These are phyloP conservation scores for Ogataea degrootiae DNA, from an alignment of 805 yeast species.

Conservation along the genomic window DNA sequence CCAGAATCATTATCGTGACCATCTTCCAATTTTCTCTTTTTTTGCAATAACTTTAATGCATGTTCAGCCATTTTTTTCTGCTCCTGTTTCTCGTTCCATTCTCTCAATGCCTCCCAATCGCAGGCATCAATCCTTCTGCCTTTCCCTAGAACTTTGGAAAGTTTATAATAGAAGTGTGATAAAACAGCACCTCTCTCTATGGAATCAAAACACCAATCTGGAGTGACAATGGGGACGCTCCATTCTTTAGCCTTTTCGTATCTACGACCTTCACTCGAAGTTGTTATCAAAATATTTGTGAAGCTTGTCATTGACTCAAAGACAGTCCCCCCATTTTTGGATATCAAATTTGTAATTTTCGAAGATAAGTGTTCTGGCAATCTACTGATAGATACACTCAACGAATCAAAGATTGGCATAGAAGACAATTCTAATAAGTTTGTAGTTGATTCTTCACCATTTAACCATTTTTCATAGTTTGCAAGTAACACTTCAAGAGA, in stretches of 20 bases:
- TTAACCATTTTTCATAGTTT: constrained; percentile 49
- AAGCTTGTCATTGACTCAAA: constrained; percentile 44
- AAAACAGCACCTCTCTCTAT: constrained; percentile 40
- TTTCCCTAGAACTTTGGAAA: constrained; percentile 19
- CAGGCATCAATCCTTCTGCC: constrained; percentile 30
- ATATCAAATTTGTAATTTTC: constrained; percentile 31
- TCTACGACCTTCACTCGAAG: constrained; percentile 48
- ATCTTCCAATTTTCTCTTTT: constrained; percentile 5
- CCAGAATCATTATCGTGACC: constrained; percentile 1
- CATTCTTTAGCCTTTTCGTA: constrained; percentile 49
- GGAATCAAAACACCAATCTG: constrained; percentile 47
- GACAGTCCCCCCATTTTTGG: constrained; percentile 43
- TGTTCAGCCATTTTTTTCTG: constrained; percentile 2
- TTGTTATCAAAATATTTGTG: constrained; percentile 43
- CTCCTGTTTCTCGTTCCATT: constrained; percentile 12
- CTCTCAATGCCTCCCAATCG: constrained; percentile 31
- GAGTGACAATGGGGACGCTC: constrained; percentile 51
- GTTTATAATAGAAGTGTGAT: constrained; percentile 34
- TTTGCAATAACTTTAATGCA: constrained; percentile 1
- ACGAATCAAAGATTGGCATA: constrained; percentile 40
- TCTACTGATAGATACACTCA: constrained; percentile 37
- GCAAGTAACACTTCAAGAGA: constrained; percentile 40
- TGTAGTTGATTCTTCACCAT: constrained; percentile 35
- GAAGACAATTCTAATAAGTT: constrained; percentile 4
- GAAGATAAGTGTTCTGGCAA: constrained; percentile 13